Conservation (phyloP, 192 early-diverging fungal species). For the Mortierella antarctica region DNA sequence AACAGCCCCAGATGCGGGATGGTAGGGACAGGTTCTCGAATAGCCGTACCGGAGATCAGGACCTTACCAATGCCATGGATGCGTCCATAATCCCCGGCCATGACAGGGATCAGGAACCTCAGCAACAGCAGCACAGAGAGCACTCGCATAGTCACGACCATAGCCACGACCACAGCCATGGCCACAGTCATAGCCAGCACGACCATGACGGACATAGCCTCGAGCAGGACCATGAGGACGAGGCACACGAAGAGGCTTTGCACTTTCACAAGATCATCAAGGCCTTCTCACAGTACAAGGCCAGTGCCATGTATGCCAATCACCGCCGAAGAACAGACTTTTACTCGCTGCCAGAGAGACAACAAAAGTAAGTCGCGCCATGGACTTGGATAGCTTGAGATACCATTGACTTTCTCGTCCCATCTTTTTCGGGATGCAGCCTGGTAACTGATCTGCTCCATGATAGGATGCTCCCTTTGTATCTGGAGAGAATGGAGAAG, state of each 20-base stretch:
- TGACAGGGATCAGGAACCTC: background rate
- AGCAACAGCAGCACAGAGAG: conserved; percentile 4
- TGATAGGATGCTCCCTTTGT: conserved; percentile 59
- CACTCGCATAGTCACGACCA: conserved; percentile 9
- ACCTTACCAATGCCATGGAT: background rate
- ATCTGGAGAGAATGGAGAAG: conserved; percentile 71
- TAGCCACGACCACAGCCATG: conserved; percentile 22
- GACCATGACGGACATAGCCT: background rate
- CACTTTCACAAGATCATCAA: conserved; percentile 66
- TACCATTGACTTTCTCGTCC: background rate
- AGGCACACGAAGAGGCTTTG: conserved; percentile 43
- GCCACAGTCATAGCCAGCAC: conserved; percentile 12
- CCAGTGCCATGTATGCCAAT: conserved; percentile 66
- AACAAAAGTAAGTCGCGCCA: conserved; percentile 56
- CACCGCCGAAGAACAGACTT: conserved; percentile 73
- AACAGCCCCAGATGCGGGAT: background rate
- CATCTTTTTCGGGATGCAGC: background rate
- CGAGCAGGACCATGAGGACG: conserved; percentile 13
- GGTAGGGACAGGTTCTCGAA: conserved; percentile 9
- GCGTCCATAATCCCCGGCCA: background rate
- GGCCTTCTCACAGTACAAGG: conserved; percentile 73
- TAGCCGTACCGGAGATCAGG: conserved; percentile 6
- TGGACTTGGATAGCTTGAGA: background rate
- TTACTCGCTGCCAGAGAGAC: conserved; percentile 68
- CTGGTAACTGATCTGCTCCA: background rate